phyloP scores from a whole-genome alignment of 2,329 filamentous ascomycete species.

The Exophiala phaeomuriformis region DNA sequence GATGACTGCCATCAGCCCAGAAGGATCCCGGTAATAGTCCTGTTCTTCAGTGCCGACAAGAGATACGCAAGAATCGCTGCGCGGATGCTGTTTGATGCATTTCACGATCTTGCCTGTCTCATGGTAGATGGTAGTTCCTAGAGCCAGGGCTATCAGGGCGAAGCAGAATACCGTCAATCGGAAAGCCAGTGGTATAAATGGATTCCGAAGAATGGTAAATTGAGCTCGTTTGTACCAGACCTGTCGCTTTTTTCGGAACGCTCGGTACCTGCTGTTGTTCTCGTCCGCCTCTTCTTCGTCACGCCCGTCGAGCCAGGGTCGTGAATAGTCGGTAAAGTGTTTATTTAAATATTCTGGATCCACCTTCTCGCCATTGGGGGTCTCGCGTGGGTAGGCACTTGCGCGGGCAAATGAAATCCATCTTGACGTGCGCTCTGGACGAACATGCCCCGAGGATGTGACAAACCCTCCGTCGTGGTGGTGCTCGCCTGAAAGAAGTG shows the following conservation, averaged over 20 bases:
- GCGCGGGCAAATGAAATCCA: constrained; percentile 41
- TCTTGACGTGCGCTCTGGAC: constrained; percentile 36
- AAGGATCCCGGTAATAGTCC: constrained; percentile 54
- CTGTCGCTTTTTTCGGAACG: constrained; percentile 46
- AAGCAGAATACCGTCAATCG: constrained; percentile 76
- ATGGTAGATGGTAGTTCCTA: constrained; percentile 68
- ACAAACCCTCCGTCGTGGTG: constrained; percentile 9
- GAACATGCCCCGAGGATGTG: constrained; percentile 11
- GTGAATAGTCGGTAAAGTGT: constrained; percentile 40
- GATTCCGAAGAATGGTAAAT: constrained; percentile 65
- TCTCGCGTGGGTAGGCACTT: constrained; percentile 37
- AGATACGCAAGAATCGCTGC: constrained; percentile 5
- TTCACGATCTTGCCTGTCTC: constrained; percentile 40
- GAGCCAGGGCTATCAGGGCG: constrained; percentile 69
- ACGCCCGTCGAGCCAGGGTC: constrained; percentile 47
- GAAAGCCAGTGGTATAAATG: constrained; percentile 77
- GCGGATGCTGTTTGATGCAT: constrained; percentile 24
- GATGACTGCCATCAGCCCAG: constrained; percentile 79
- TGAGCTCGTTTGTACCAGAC: constrained; percentile 56
- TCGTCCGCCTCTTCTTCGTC: constrained; percentile 46
- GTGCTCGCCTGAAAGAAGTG: constrained; percentile 14
- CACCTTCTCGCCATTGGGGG: constrained; percentile 37
- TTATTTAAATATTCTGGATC: constrained; percentile 41
- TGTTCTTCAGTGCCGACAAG: constrained; percentile 14
- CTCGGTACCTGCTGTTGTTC: constrained; percentile 41